These are phyloP conservation scores for Skeletonema menzelii DNA, from an alignment of 108 stramenopile species.

Conservation along the genomic window DNA sequence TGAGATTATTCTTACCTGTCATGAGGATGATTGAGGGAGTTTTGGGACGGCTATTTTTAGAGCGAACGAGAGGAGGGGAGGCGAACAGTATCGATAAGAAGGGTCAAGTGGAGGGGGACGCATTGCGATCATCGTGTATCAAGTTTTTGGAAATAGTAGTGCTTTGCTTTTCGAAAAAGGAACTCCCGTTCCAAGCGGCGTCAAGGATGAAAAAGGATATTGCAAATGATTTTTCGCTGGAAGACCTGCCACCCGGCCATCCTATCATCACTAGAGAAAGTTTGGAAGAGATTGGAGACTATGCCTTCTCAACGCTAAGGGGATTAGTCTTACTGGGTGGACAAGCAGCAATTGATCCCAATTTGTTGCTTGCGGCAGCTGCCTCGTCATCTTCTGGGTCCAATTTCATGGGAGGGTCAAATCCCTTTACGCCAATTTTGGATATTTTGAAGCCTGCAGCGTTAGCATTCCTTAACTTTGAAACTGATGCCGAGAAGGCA, in stretches of 20 bases:
- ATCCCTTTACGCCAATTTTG: slow-evolving; percentile 70
- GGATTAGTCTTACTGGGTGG: slow-evolving; percentile 81
- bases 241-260: slow-evolving; percentile 89
- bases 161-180: slow-evolving; percentile 77
- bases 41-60: slow-evolving; percentile 43
- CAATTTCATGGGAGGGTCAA: slow-evolving; percentile 43
- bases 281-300: slow-evolving; percentile 84
- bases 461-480: slow-evolving; percentile 77
- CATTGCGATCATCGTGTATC: slow-evolving; percentile 75
- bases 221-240: slow-evolving; percentile 81
- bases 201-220: slow-evolving; percentile 44
- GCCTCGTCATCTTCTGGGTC: slow-evolving; percentile 17
- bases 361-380: slow-evolving; percentile 55
- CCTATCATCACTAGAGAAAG: slow-evolving; percentile 86
- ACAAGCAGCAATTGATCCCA: slow-evolving; percentile 79
- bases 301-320: slow-evolving; percentile 82
- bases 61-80: slow-evolving; percentile 11
- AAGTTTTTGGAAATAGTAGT: slow-evolving; percentile 91
- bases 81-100: neutral
- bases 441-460: slow-evolving; percentile 85
- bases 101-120: slow-evolving; percentile 38
- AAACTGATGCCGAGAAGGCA: slow-evolving; percentile 58
- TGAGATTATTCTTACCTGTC: slow-evolving; percentile 74
- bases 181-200: slow-evolving; percentile 51
- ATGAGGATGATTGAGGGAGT: slow-evolving; percentile 89